These are phyloP conservation scores for Vaccinium macrocarpon DNA, from an alignment of 148 eudicot genomes.

Conservation along the genomic window DNA sequence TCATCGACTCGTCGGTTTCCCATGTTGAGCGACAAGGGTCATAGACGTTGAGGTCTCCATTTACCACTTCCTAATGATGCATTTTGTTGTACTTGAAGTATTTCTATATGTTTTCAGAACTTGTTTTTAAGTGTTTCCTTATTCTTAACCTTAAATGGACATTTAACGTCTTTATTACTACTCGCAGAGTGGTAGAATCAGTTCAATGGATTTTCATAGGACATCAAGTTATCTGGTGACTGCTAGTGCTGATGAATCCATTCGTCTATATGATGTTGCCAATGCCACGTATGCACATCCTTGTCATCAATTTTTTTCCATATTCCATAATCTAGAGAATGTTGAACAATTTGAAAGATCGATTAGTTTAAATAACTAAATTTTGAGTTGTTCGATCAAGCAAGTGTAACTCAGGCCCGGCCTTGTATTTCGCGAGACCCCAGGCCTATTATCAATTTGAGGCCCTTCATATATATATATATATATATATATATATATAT, in stretches of 20 bases:
- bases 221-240: slow-evolving; percentile 83
- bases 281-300: slow-evolving; percentile 73
- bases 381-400: neutral
- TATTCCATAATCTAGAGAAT: neutral
- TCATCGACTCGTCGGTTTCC: neutral
- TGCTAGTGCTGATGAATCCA: slow-evolving; percentile 97
- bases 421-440: too few species aligned
- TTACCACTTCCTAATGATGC: neutral
- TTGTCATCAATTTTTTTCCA: neutral
- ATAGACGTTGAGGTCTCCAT: neutral
- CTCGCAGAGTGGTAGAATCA: slow-evolving; percentile 89
- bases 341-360: neutral
- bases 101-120: neutral
- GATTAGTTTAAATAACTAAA: neutral
- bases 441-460: too few species aligned
- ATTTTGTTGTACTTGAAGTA: neutral
- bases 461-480: too few species aligned
- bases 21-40: neutral
- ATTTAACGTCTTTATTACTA: neutral
- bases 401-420: neutral
- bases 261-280: slow-evolving; percentile 88
- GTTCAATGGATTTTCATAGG: slow-evolving; percentile 97
- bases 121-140: slow-evolving; percentile 1
- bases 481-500: too few species aligned
- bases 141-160: neutral